These are phyloP conservation scores for Septoria linicola DNA, from an alignment of 2,329 filamentous ascomycete species.

Conservation along the genomic window DNA sequence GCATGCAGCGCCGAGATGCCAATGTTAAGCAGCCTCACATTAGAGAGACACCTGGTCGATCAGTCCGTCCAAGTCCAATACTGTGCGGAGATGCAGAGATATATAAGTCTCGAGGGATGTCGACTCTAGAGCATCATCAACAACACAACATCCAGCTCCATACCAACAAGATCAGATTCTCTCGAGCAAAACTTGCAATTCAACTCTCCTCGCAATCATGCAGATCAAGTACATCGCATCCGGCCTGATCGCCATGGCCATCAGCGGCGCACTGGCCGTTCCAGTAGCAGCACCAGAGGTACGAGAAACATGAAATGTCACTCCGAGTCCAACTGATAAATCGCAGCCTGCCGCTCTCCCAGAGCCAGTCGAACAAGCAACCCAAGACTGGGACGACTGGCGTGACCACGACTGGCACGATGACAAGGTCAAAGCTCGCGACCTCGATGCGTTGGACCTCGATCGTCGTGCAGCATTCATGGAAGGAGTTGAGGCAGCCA, in stretches of 20 bases:
- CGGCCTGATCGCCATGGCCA: background rate
- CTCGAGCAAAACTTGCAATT: too few relatives aligned
- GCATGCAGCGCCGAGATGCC: too few relatives aligned
- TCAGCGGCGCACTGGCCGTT: background rate
- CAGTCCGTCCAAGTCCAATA: too few relatives aligned
- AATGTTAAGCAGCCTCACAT: too few relatives aligned
- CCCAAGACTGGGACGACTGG: background rate
- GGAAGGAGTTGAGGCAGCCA: background rate
- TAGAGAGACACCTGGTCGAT: too few relatives aligned
- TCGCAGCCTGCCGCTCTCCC: background rate
- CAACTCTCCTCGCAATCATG: background rate
- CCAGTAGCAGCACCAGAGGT: background rate
- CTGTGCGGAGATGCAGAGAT: too few relatives aligned
- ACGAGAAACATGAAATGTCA: background rate
- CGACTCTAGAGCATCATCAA: too few relatives aligned
- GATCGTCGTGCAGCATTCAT: background rate
- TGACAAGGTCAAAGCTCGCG: background rate
- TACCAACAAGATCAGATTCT: too few relatives aligned
- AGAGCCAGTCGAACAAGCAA: background rate
- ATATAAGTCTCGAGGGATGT: too few relatives aligned
- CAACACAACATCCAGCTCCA: too few relatives aligned
- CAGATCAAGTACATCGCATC: constrained; percentile 3
- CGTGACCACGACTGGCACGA: background rate
- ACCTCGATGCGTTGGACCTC: background rate
- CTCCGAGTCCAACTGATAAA: background rate